Evolutionary conservation across 805 yeast genomes (phyloP), one percentile per base, ranked within the genome.

Genomic region (Pichia phayaonensis): DNA sequence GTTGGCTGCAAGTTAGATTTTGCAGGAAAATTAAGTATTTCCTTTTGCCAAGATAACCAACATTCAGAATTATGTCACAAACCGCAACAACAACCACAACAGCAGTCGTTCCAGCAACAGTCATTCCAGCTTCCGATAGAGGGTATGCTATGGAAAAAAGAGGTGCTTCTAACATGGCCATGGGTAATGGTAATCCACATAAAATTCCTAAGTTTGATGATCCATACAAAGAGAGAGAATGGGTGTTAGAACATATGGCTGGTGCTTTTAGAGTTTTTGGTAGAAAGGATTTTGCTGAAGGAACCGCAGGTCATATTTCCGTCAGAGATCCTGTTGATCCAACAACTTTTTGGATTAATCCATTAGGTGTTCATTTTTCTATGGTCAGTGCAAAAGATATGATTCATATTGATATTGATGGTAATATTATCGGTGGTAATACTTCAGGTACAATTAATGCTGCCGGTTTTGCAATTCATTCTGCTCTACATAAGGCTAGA

Each of bases 291-390:
- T 87, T 69, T 65, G 72, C 81, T n/a, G 89, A 85, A 64, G 96
- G 95, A n/a, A 66, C 80, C 22, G 89, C 95, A 0, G 96, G 96
- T 21, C 96, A 87, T 63, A 86, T 87, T 52, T 83, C 94, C 12
- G 75, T 87, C 16, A 75, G 94, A 58, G 96, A 87, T 61, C 95
- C 96, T 3, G 80, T 84, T 44, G 80, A 83, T 56, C 84, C 84
- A n/a, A 64, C 72, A 42, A 84, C 92, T 7, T 88, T 88, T 65
- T 87, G 95, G 95, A 86, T 87, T 63, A 87, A 88, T 68, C 95
- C 96, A 8, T 71, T 87, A 56, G 92, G 85, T 16, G 76, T 73
- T 57, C 95, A 88, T 66, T 87, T 84, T 65, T 73, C 77, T 24
- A 61, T 76, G 47, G 68, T 82, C 61, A 76, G 71, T 57, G 85